Percentiles rank a stretch among this genome's conserved stretches.
phyloP scores from a whole-genome alignment of 371 early-diverging fungal genomes.

The Rozella allomycis region DNA sequence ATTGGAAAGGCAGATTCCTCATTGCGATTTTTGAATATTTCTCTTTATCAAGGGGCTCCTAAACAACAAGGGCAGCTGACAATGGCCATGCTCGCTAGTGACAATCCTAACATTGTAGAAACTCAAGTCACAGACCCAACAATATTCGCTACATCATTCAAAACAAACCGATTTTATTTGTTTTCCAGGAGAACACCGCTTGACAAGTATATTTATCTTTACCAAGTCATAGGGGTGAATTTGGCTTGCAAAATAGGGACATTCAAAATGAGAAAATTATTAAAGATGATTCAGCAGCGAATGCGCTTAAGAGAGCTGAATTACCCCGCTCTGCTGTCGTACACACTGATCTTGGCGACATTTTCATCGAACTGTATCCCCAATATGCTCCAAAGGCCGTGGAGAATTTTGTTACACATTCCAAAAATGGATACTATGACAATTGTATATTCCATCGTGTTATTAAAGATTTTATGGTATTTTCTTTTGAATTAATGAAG shows the following conservation, averaged over 20 bases:
- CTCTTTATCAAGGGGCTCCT: constrained; percentile 71
- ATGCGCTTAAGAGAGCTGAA: not conserved
- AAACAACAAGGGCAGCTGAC: constrained; percentile 29
- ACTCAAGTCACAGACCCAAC: constrained; percentile 51
- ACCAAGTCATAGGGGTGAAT: not conserved
- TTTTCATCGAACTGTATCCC: constrained; percentile 55
- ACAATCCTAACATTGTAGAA: constrained; percentile 53
- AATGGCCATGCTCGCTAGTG: constrained; percentile 69
- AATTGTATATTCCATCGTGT: constrained; percentile 36
- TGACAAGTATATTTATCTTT: not conserved
- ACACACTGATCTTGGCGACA: constrained; percentile 68
- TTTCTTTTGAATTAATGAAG: too few species aligned
- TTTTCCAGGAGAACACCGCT: constrained; percentile 64
- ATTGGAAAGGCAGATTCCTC: constrained; percentile 78
- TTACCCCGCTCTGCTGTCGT: too few species aligned
- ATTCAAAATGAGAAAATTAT: constrained; percentile 1
- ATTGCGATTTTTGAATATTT: constrained; percentile 66
- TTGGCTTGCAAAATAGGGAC: not conserved
- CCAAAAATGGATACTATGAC: constrained; percentile 49
- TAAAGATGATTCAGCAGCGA: not conserved
- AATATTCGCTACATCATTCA: constrained; percentile 67
- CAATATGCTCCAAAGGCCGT: constrained; percentile 74
- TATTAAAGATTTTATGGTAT: constrained; percentile 42
- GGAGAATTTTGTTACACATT: constrained; percentile 68
- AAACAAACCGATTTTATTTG: constrained; percentile 78